Percentiles rank a stretch among this genome's conserved stretches.
These are phyloP conservation scores for Thermochaetoides thermophila DNA, from an alignment of 495 filamentous ascomycete genomes.

Conservation along the genomic window DNA sequence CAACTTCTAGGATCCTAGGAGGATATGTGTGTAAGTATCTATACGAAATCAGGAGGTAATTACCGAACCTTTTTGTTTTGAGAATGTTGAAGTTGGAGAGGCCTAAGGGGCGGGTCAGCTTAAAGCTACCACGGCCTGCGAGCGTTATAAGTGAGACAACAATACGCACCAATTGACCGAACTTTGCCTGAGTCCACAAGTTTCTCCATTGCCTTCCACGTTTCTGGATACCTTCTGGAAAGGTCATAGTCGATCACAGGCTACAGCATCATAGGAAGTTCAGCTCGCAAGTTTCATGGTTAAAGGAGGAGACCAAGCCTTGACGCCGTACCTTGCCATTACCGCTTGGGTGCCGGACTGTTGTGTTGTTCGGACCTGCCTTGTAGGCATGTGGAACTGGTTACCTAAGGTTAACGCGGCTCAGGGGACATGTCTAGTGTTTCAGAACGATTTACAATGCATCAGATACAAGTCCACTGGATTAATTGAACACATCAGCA, in stretches of 20 bases:
- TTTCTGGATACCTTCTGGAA: constrained; percentile 17
- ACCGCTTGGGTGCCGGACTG: constrained; percentile 21
- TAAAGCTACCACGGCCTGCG: too few species aligned
- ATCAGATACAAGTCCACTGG: constrained; percentile 23
- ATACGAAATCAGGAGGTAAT: too few species aligned
- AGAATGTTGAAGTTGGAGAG: constrained; percentile 27
- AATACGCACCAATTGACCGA: constrained; percentile 18
- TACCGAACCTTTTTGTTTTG: constrained; percentile 17
- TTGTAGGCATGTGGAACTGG: constrained; percentile 24
- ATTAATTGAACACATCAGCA: too few species aligned
- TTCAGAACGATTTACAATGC: too few species aligned
- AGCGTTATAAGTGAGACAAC: neutral
- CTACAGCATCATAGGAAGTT: constrained; percentile 8
- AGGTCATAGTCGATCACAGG: constrained; percentile 19
- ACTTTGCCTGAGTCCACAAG: constrained; percentile 19
- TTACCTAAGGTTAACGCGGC: neutral
- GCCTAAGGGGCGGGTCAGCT: constrained; percentile 6
- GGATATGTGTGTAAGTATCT: too few species aligned
- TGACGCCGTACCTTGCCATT: constrained; percentile 15
- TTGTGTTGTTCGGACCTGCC: constrained; percentile 13
- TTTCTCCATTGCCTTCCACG: constrained; percentile 25
- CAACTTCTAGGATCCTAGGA: constrained; percentile 18
- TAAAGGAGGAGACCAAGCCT: too few species aligned
- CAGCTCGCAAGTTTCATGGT: too few species aligned
- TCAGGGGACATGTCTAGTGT: too few species aligned